phyloP scores from a whole-genome alignment of 345 rosid species.

The Rhizophora apiculata region DNA sequence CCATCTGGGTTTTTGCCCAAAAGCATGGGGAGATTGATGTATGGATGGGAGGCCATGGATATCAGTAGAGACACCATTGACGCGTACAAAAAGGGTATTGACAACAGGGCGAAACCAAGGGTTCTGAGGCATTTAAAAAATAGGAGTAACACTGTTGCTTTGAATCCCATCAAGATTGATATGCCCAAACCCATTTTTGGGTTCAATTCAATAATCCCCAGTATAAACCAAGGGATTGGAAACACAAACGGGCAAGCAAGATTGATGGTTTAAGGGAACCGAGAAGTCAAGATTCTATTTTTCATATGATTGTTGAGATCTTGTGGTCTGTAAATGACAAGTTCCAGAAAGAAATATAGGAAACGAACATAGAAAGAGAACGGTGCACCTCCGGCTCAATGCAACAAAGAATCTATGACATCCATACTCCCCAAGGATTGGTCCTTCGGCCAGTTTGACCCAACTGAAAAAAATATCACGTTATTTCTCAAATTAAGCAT shows the following conservation, averaged over 20 bases:
- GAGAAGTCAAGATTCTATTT: too few relatives aligned
- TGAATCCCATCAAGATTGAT: conserved; percentile 38
- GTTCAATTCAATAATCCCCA: background rate
- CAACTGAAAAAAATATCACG: too few relatives aligned
- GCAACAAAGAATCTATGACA: background rate
- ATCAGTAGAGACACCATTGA: conserved; percentile 40
- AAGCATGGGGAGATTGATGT: conserved; percentile 32
- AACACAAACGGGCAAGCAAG: background rate
- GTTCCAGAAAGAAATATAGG: background rate
- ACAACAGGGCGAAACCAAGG: conserved; percentile 28
- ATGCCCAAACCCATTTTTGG: conserved; percentile 52
- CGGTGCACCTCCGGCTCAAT: background rate
- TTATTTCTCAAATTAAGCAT: too few relatives aligned
- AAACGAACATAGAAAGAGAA: background rate
- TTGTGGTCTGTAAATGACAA: background rate
- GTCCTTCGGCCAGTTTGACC: too few relatives aligned
- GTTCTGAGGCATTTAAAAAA: conserved; percentile 26
- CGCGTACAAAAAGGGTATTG: conserved; percentile 51
- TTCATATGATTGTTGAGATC: too few relatives aligned
- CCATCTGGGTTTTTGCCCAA: conserved; percentile 63
- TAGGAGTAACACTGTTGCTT: conserved; percentile 35
- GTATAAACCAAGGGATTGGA: background rate
- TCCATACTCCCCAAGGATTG: too few relatives aligned
- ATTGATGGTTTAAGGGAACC: background rate
- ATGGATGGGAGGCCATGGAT: conserved; percentile 30